Evolutionary conservation across 306 rosid species (phyloP).

Genomic region (Cicer yamashitae): DNA sequence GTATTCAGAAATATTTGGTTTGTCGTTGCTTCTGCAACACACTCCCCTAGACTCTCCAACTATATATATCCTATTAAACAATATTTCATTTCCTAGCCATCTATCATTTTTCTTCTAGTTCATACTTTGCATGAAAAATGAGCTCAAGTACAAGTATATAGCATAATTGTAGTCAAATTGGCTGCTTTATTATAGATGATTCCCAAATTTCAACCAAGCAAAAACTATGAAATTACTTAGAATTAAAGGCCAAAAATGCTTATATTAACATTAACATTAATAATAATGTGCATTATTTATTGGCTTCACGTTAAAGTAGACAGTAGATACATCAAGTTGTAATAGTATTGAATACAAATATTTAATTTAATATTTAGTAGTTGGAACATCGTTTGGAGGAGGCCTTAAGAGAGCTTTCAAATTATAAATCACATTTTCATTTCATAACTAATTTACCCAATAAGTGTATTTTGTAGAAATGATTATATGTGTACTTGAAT

Average conservation of each 20-base stretch:
- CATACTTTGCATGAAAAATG: too few species aligned
- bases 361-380: conserved; percentile 10
- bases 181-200: too few species aligned
- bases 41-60: too few species aligned
- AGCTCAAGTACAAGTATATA: too few species aligned
- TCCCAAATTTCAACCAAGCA: too few species aligned
- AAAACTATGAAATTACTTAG: not conserved
- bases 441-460: conserved; percentile 31
- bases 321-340: conserved; percentile 2
- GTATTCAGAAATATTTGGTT: too few species aligned
- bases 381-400: conserved; percentile 24
- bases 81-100: too few species aligned
- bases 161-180: too few species aligned
- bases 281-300: not conserved
- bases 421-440: conserved; percentile 24
- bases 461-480: conserved; percentile 34
- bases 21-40: too few species aligned
- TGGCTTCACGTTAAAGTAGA: not conserved
- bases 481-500: not conserved
- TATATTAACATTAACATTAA: too few species aligned
- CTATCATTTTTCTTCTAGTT: too few species aligned
- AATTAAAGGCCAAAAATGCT: not conserved
- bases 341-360: not conserved
- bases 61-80: too few species aligned
- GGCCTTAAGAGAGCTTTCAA: conserved; percentile 3